Conservation (phyloP, 352 stramenopile species). For the Elongisporangium prolatum region DNA sequence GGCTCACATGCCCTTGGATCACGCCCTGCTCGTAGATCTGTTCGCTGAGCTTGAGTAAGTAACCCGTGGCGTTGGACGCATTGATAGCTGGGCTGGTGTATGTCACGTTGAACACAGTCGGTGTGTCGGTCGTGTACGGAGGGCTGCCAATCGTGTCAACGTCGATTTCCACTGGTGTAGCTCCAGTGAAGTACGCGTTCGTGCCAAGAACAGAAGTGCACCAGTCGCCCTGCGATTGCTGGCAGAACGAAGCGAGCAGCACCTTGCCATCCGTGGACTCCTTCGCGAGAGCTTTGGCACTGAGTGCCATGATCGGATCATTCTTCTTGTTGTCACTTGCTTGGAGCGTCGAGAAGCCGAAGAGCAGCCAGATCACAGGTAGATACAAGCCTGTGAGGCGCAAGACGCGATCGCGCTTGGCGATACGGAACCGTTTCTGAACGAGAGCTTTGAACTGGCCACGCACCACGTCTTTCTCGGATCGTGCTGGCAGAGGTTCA, state of each 20-base stretch:
- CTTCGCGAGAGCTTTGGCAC: neutral
- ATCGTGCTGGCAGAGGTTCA: constrained; percentile 6
- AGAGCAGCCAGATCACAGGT: neutral
- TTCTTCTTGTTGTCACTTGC: neutral
- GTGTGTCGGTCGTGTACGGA: constrained; percentile 12
- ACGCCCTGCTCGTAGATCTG: constrained; percentile 18
- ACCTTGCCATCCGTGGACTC: constrained; percentile 10
- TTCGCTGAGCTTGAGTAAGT: constrained; percentile 26
- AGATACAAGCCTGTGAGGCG: neutral
- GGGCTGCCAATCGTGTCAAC: constrained; percentile 11
- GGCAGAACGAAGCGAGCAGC: constrained; percentile 11
- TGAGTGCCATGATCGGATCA: neutral
- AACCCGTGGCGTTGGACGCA: constrained; percentile 12
- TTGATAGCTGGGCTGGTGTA: constrained; percentile 22
- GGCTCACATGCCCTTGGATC: constrained; percentile 9
- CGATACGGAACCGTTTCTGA: constrained; percentile 35
- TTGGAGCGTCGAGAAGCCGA: neutral
- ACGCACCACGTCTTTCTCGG: constrained; percentile 8
- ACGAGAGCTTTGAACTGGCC: constrained; percentile 29
- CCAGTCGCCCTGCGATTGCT: constrained; percentile 14
- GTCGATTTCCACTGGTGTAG: constrained; percentile 8
- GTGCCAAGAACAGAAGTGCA: constrained; percentile 11
- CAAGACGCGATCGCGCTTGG: constrained; percentile 21
- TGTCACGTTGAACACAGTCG: constrained; percentile 19
- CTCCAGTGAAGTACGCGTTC: constrained; percentile 17